Evolutionary conservation across 805 yeast genomes (phyloP).

Genomic region (Metschnikowia chrysomelidarum): DNA sequence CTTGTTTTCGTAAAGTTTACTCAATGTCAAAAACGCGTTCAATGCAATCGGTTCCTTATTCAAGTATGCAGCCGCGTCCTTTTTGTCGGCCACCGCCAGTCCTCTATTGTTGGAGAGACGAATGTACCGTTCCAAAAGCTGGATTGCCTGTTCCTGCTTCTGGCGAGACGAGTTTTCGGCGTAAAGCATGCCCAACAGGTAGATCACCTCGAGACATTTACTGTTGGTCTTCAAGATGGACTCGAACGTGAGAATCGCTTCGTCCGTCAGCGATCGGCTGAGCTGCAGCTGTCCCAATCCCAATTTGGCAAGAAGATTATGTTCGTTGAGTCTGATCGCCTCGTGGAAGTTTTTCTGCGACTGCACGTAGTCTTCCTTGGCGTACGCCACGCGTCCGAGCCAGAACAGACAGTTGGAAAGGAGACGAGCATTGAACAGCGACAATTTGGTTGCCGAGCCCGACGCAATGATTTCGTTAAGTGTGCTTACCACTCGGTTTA

Average conservation of each 20-base stretch:
- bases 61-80: conserved; percentile 23
- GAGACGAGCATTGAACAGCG: conserved; percentile 29
- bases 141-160: conserved; percentile 54
- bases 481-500: conserved; percentile 44
- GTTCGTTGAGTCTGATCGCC: conserved; percentile 63
- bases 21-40: conserved; percentile 65
- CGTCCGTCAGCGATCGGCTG: conserved; percentile 69
- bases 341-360: conserved; percentile 74
- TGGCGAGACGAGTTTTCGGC: conserved; percentile 46
- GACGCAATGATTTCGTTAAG: conserved; percentile 18
- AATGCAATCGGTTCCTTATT: conserved; percentile 55
- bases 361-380: conserved; percentile 55
- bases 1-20: conserved; percentile 65
- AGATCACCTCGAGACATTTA: conserved; percentile 69
- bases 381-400: conserved; percentile 78
- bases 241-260: conserved; percentile 84
- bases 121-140: conserved; percentile 67
- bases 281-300: conserved; percentile 87
- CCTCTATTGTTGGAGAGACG: conserved; percentile 54
- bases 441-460: conserved; percentile 20
- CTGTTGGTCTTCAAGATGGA: conserved; percentile 62
- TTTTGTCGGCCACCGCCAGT: conserved; percentile 22
- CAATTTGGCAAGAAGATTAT: conserved; percentile 65
- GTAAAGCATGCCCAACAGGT: conserved; percentile 73
- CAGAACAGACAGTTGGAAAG: conserved; percentile 56